Evolutionary conservation across 2,329 filamentous ascomycete genomes (phyloP), one percentile per base, ranked within the genome.

Genomic region (Colletotrichum australisinense): DNA sequence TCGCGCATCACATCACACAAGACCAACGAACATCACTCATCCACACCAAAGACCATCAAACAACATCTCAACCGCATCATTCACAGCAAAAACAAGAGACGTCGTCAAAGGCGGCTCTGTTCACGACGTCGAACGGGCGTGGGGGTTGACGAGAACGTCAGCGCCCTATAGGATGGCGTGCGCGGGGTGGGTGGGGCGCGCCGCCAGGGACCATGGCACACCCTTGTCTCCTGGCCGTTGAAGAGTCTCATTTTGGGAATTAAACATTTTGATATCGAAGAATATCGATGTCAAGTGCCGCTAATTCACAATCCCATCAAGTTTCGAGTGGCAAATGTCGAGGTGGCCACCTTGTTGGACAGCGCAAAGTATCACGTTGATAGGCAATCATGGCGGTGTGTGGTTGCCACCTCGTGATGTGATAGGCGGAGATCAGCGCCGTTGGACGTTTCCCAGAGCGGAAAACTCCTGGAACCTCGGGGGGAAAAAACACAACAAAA

Each of bases 151-250:
- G 67, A 73, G 67, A 71, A 71, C 67, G 71, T 73, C 67, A 73
- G 71, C 56, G 71, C 71, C 67, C 30, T 73, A 73, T 62, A 66
- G 71, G 67, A 73, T 71, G 71, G 71, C 71, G 71, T 73, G 71
- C 71, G 71, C 71, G 71, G 71, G 71, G 71, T 22, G 42, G 49
- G 67, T 70, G 71, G 67, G 65, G 67, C 67, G 52, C 62, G 46
- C 62, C 46, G 53, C 66, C 71, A 58, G 58, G 65, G 19, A 59
- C 71, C 71, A 73, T 58, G 67, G 67, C 67, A 73, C 71, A 70
- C 22, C 67, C 71, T 73, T 73, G 71, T 71, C 71, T 60, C 53
- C 53, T 60, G 49, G 35, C 56, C 46, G 57, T 62, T 66, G 67
- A 63, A 65, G 38, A 28, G 49, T 64, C 38, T 30, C 52, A 9